Evolutionary conservation across 2,329 filamentous ascomycete genomes (phyloP), one percentile per base, ranked within the genome.

Genomic region (Cyclaneusma minus): DNA sequence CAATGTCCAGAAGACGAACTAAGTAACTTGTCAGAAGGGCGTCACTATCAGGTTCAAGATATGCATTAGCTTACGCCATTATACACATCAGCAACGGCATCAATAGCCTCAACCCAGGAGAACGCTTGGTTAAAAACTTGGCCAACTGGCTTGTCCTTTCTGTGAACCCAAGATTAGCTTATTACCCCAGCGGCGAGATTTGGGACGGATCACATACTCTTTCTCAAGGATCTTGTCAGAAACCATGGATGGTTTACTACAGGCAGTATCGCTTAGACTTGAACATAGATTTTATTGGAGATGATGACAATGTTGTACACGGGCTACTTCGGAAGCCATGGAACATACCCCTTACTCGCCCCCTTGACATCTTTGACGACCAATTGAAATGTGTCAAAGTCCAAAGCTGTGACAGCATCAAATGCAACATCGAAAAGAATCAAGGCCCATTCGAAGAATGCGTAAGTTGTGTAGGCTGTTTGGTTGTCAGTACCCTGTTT

Each of bases 401-500:
- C 89, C 43, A 92, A 60, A 30, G 82, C 77, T 7, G 89, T 95
- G 32, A 95, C 78, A 27, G 89, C 83, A 57, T 98, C 89, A 55
- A 98, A 98, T 16, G 69, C 87, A 31, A 98, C 84, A 51, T 98
- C 89, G 50, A 93, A 82, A 39, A 98, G 60, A 46, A 98, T 84
- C 35, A 98, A 63, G 13, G 84, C 63, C 89, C 89, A 98, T 54
- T 98, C 89, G 53, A 95, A 94, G 56, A 98, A 94, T 36, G 89
- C 78, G 52, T 98, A 98, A 27, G 66, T 92, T 1, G 89, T 98
- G 55, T 98, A 98, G 16, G 89, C 89, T 95, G 43, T 22, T 20
- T 14, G 14, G 27, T 16, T 18, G 45, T 50, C 30, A 45, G 36
- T 34, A 21, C 20, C 21, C 35, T 21, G 11, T 6, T 14, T 10